Evolutionary conservation across 2,329 filamentous ascomycete species (phyloP).

Genomic region (Aspergillus ochraceoroseus): DNA sequence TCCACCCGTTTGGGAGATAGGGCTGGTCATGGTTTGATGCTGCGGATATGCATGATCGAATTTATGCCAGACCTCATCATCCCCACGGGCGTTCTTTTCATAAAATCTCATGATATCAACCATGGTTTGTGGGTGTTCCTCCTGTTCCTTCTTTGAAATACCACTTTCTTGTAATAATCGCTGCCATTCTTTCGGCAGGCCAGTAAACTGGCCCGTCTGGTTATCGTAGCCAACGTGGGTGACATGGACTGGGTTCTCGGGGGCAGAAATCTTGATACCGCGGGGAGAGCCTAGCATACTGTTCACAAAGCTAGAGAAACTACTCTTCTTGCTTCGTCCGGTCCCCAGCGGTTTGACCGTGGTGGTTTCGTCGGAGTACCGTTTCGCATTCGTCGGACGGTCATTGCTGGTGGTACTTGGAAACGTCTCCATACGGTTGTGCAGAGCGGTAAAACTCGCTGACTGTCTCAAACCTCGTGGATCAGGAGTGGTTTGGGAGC

Average conservation of each 20-base stretch:
- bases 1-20: constrained; percentile 39
- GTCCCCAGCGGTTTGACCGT: constrained; percentile 56
- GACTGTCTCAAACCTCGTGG: constrained; percentile 60
- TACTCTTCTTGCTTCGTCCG: constrained; percentile 72
- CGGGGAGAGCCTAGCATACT: constrained; percentile 78
- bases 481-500: constrained; percentile 53
- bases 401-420: constrained; percentile 42
- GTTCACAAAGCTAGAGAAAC: constrained; percentile 82
- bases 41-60: constrained; percentile 77
- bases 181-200: constrained; percentile 96
- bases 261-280: constrained; percentile 91
- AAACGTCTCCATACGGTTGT: constrained; percentile 50
- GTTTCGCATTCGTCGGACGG: constrained; percentile 58
- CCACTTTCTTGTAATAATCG: constrained; percentile 90
- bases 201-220: constrained; percentile 91
- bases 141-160: constrained; percentile 91
- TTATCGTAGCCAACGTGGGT: constrained; percentile 98
- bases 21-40: constrained; percentile 39
- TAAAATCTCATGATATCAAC: constrained; percentile 95
- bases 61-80: constrained; percentile 91
- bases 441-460: constrained; percentile 56
- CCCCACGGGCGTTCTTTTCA: constrained; percentile 82
- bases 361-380: constrained; percentile 72
- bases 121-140: constrained; percentile 91
- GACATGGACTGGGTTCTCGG: constrained; percentile 95